Evolutionary conservation across 2,329 filamentous ascomycete species (phyloP).

Genomic region (Fusarium protoensiforme): DNA sequence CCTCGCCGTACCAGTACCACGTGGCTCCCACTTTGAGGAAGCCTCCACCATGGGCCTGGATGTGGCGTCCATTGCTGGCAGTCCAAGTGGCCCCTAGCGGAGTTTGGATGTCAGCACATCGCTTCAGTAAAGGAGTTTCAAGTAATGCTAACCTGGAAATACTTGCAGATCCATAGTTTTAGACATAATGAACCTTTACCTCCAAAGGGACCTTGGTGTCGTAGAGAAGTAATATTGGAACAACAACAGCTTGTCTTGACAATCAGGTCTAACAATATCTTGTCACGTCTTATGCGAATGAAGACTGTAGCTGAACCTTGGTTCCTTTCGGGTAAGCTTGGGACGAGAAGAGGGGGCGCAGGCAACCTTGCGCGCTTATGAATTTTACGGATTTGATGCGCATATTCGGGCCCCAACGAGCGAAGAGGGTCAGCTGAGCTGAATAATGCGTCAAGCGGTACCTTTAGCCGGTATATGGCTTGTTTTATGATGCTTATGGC

Average conservation of each 20-base stretch:
- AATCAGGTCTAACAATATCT: no score
- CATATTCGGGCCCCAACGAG: not conserved
- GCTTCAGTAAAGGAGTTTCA: not conserved
- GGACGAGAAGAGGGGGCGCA: not conserved
- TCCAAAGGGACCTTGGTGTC: not conserved
- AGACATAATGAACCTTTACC: not conserved
- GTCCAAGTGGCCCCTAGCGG: not conserved
- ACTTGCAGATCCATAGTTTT: not conserved
- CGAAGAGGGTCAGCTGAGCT: no score
- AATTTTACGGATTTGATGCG: not conserved
- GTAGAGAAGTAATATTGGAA: not conserved
- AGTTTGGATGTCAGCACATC: not conserved
- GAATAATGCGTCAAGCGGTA: no score
- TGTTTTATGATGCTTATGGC: not conserved
- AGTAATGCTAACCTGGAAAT: not conserved
- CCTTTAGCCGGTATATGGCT: no score
- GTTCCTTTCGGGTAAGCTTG: not conserved
- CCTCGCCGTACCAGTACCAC: slow-evolving; percentile 61
- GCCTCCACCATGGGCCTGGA: not conserved
- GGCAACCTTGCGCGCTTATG: not conserved
- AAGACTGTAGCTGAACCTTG: not conserved
- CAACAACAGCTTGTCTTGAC: not conserved
- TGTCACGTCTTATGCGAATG: not conserved
- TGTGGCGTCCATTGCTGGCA: not conserved
- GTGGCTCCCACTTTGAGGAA: not conserved